These are phyloP conservation scores for Physaria fendleri DNA, from an alignment of 345 rosid genomes.

Conservation along the genomic window DNA sequence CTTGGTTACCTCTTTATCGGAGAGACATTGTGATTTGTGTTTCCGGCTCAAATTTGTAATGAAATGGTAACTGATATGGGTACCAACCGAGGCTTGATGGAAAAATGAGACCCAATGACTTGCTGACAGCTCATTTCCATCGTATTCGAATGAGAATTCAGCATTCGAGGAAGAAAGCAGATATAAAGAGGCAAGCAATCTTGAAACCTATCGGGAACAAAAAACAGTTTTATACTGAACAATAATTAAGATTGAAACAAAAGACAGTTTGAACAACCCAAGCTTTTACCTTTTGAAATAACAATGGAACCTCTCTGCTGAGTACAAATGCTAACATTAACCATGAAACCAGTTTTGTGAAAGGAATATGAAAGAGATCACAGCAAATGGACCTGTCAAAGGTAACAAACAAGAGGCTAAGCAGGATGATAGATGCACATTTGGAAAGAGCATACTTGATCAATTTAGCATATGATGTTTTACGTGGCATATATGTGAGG, in stretches of 20 bases:
- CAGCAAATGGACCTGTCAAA: conserved; percentile 61
- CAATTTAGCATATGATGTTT: conserved; percentile 10
- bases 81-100: conserved; percentile 93
- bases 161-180: conserved; percentile 53
- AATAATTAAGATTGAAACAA: conserved; percentile 12
- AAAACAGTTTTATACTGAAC: conserved; percentile 2
- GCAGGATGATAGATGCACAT: conserved; percentile 2
- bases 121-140: conserved; percentile 51
- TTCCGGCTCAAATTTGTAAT: conserved; percentile 40
- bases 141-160: conserved; percentile 36
- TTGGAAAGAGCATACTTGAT: conserved; percentile 4
- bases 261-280: background rate
- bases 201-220: conserved; percentile 55
- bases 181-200: conserved; percentile 56
- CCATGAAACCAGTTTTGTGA: conserved; percentile 51
- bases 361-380: conserved; percentile 43
- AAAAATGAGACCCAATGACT: conserved; percentile 90
- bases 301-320: conserved; percentile 65
- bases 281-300: conserved; percentile 65
- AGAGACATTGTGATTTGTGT: conserved; percentile 20
- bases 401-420: conserved; percentile 13
- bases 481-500: conserved; percentile 6
- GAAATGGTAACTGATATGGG: conserved; percentile 59
- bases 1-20: conserved; percentile 41
- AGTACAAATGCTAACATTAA: conserved; percentile 73